Evolutionary conservation across 2,329 filamentous ascomycete species (phyloP), one percentile per base, ranked within the genome.

Genomic region (Tolypocladium cylindrosporum): DNA sequence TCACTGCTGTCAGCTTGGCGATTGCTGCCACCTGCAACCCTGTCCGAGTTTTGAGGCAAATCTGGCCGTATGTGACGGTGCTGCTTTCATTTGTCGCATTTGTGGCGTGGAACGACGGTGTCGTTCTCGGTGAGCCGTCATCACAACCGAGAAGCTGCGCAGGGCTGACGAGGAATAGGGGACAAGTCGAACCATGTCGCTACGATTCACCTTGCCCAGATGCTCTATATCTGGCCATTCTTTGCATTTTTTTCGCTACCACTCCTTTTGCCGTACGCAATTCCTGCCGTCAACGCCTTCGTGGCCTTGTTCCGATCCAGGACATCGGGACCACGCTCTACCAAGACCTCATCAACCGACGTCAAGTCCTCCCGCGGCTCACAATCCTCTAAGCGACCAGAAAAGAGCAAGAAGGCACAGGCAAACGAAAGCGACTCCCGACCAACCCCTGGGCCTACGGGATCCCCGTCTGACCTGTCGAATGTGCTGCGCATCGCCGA

Each of bases 131-230:
- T 89, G 75, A 63, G 77, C 62, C 31, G 4, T 2, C 11, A 31
- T 31, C 27, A 31, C n/a, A 6, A n/a, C 19, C 37, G 13, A 9
- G 27, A 27, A 19, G 16, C 16, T 5, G 8, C 19, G 24, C 39
- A 2, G 24, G 27, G 16, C 45, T 59, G 45, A 59, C 52, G 1
- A 37, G n/a, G 6, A 16, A 4, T 58, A 91, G 90, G 92, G 42
- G 94, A 99, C 73, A 97, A 97, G 74, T 87, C 90, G 34, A 97
- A 96, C 68, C 94, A 99, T 67, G 80, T 94, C 39, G 91, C 92
- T 0, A 94, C 91, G 1, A 76, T 97, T 14, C 93, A 99, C 68
- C 75, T 94, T 6, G 82, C 93, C 0, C 94, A 99, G 73, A 89
- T 99, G 83, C 86, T 97, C 21, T 99, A 99, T 68, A 87, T 97